Base-by-base conservation (phyloP, 768 basidiomycete species). In the Steccherinum ochraceum region DNA sequence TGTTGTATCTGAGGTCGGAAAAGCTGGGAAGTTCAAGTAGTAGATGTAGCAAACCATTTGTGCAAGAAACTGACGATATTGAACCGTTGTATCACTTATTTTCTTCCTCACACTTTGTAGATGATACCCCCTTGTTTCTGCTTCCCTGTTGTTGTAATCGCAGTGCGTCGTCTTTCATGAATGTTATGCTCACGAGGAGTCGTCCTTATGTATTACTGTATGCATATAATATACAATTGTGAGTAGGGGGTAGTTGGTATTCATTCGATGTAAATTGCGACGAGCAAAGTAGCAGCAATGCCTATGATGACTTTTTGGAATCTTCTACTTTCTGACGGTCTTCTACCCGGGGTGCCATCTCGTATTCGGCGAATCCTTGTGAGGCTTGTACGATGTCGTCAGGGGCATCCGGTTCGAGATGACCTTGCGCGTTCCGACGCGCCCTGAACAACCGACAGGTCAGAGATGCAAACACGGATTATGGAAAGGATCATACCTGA, bases 361-460 rank as follows among this genome's bases (percentile, higher is more conserved):
- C 83, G 52, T 84, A 89, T 2, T 62, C 65, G 18, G 74, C 78
- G 55, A 88, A 89, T 4, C 93, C 93, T 35, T 89, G 73, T 2
- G 93, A 93, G 43, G 77, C 79, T 57, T 92, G 85, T 12, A 96
- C 77, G 16, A 79, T 80, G 18, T 84, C 82, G 18, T 93, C 85
- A 2, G 79, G 71, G 0, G 94, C 94, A 63, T 97, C 94, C 3
- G 94, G 94, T 54, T 93, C 93, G 13, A 93, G 72, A 48, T 94
- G 89, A 1, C 94, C 94, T 54, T 79, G 78, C 24, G 79, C 69
- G 61, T 95, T 96, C 56, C 93, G 75, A 41, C 92, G 80, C 4
- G 94, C 94, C 53, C 93, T 96, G 66, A 2, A 18, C 7, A 35
- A 52, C 50, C 0, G 58, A 47, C 12, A 43, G 30, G 45, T 7